These are phyloP conservation scores for Phytophthora rubi DNA, from an alignment of 352 stramenopile genomes.

Conservation along the genomic window DNA sequence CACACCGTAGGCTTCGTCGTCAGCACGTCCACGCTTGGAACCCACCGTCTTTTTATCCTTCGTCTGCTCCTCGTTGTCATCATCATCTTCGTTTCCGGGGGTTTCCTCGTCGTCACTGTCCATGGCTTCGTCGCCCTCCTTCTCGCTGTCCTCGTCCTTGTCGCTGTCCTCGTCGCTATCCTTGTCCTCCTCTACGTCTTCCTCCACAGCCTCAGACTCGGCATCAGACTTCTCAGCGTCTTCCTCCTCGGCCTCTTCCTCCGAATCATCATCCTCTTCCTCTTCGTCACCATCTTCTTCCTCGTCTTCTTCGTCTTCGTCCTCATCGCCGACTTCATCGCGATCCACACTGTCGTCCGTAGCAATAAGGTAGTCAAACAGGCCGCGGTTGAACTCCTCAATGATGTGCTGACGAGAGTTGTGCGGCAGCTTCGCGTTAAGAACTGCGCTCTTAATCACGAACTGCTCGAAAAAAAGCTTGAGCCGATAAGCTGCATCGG, in stretches of 20 bases:
- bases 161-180: constrained; percentile 53
- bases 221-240: constrained; percentile 38
- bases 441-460: constrained; percentile 97
- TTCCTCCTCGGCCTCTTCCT: constrained; percentile 50
- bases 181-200: constrained; percentile 64
- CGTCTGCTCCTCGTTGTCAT: constrained; percentile 50
- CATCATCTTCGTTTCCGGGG: constrained; percentile 40
- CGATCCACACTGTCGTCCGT: constrained; percentile 97
- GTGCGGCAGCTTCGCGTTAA: constrained; percentile 98
- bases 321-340: constrained; percentile 61
- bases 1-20: constrained; percentile 95
- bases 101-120: constrained; percentile 91
- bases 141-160: constrained; percentile 38
- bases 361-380: constrained; percentile 99
- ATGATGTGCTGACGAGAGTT: constrained; percentile 98
- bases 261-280: constrained; percentile 40
- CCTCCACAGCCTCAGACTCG: constrained; percentile 66
- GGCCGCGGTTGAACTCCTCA: constrained; percentile 94
- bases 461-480: constrained; percentile 99
- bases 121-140: constrained; percentile 53
- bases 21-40: constrained; percentile 55
- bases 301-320: constrained; percentile 76
- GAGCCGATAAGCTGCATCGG: constrained; percentile 92
- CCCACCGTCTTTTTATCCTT: constrained; percentile 43
- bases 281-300: constrained; percentile 69